These are phyloP conservation scores for Aspergillus udagawae DNA, from an alignment of 2,329 filamentous ascomycete species.

Conservation along the genomic window DNA sequence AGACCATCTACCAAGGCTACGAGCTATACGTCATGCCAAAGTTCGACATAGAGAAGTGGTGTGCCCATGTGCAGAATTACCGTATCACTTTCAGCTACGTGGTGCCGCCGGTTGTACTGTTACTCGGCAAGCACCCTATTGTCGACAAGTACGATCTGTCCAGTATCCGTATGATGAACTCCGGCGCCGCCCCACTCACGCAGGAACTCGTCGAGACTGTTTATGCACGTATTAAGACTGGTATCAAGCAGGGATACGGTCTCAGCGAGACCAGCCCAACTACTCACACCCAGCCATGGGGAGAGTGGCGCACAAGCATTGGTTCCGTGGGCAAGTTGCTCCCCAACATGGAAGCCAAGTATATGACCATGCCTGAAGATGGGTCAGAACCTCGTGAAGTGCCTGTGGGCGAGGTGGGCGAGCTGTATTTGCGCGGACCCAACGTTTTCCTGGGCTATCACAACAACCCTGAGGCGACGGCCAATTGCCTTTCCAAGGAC, in stretches of 20 bases:
- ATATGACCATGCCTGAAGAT: conserved; percentile 61
- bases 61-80: conserved; percentile 69
- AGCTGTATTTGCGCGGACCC: conserved; percentile 63
- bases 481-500: conserved; percentile 56
- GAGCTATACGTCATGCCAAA: conserved; percentile 68
- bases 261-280: conserved; percentile 81
- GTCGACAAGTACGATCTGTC: conserved; percentile 78
- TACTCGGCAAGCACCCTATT: conserved; percentile 72
- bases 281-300: conserved; percentile 68
- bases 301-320: conserved; percentile 70
- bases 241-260: conserved; percentile 90
- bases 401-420: conserved; percentile 60
- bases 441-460: conserved; percentile 62
- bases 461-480: conserved; percentile 56
- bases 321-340: conserved; percentile 75
- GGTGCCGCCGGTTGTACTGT: conserved; percentile 77
- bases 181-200: conserved; percentile 80
- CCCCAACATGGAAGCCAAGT: conserved; percentile 75
- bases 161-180: conserved; percentile 77
- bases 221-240: conserved; percentile 68
- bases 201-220: conserved; percentile 73
- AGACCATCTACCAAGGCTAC: conserved; percentile 62
- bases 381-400: conserved; percentile 51
- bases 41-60: conserved; percentile 79
- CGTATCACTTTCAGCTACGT: conserved; percentile 75